phyloP scores from a whole-genome alignment of 2,329 filamentous ascomycete species.

The Sclerotinia spermophila region DNA sequence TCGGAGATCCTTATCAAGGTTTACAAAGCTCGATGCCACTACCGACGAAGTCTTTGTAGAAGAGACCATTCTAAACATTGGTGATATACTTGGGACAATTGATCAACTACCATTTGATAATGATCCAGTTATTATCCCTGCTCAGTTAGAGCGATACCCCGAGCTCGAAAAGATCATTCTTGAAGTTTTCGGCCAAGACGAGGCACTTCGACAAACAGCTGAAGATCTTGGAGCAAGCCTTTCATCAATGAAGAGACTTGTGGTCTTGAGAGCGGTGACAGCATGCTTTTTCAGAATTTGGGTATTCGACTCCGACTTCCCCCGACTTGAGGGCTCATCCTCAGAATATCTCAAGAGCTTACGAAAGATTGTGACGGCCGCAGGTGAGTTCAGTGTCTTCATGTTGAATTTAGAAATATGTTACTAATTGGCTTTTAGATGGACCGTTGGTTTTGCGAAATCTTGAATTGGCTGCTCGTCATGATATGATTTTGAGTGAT shows the following conservation, averaged over 20 bases:
- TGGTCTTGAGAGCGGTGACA: constrained; percentile 1
- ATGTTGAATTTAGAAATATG: not conserved
- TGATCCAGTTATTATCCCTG: not conserved
- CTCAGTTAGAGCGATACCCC: not conserved
- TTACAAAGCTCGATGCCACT: not conserved
- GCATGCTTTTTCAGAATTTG: constrained; percentile 14
- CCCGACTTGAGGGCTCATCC: constrained; percentile 9
- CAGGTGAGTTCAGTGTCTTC: constrained; percentile 16
- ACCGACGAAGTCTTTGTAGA: not conserved
- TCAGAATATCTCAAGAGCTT: constrained; percentile 7
- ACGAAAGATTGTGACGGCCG: not conserved
- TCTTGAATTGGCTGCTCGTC: constrained; percentile 18
- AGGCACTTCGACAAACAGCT: not conserved
- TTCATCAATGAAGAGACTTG: not conserved
- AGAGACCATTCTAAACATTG: not conserved
- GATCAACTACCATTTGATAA: not conserved
- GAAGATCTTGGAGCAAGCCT: not conserved
- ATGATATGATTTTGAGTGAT: constrained; percentile 5
- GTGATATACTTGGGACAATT: not conserved
- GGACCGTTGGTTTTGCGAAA: constrained; percentile 18
- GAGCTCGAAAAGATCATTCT: not conserved
- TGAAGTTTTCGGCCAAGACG: not conserved
- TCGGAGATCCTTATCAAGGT: not conserved
- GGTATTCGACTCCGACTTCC: constrained; percentile 22
- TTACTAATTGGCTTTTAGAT: constrained; percentile 14